Percentiles rank a stretch among this genome's conserved stretches.
Evolutionary conservation across 768 basidiomycete genomes (phyloP).

Genomic region (Collybia nuda): DNA sequence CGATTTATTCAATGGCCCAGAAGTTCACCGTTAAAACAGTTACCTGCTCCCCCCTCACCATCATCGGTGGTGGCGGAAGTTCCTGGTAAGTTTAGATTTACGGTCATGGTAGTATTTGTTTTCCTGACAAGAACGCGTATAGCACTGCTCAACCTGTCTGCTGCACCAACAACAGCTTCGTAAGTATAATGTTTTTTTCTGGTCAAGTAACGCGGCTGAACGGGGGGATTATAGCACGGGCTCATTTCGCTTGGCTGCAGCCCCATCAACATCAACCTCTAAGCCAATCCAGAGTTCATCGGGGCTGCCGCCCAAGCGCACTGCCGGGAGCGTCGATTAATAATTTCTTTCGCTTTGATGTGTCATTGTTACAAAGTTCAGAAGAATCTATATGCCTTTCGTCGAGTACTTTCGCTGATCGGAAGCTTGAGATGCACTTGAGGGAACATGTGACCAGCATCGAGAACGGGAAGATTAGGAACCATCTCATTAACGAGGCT

Average conservation of each 20-base stretch:
- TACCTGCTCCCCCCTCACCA: conserved; percentile 28
- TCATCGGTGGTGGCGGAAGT: conserved; percentile 22
- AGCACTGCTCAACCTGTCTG: conserved; percentile 27
- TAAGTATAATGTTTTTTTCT: conserved; percentile 2
- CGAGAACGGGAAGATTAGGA: no score
- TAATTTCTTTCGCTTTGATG: no score
- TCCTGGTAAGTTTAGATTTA: conserved; percentile 13
- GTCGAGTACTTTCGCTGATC: no score
- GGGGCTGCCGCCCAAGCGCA: conserved; percentile 9
- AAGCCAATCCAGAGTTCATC: conserved; percentile 4
- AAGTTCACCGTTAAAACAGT: conserved; percentile 7
- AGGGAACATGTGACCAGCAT: no score
- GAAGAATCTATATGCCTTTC: no score
- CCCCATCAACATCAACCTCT: conserved; percentile 6
- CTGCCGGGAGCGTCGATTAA: neutral
- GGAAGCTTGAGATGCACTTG: no score
- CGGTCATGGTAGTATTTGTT: neutral
- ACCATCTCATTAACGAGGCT: no score
- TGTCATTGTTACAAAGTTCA: no score
- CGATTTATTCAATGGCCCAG: neutral
- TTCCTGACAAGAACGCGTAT: neutral
- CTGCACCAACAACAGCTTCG: conserved; percentile 27
- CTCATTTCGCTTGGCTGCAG: conserved; percentile 2
- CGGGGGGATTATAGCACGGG: neutral
- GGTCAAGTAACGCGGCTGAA: no score